Evolutionary conservation across 2,329 filamentous ascomycete species (phyloP).

Genomic region (Ophiostoma perfectum): DNA sequence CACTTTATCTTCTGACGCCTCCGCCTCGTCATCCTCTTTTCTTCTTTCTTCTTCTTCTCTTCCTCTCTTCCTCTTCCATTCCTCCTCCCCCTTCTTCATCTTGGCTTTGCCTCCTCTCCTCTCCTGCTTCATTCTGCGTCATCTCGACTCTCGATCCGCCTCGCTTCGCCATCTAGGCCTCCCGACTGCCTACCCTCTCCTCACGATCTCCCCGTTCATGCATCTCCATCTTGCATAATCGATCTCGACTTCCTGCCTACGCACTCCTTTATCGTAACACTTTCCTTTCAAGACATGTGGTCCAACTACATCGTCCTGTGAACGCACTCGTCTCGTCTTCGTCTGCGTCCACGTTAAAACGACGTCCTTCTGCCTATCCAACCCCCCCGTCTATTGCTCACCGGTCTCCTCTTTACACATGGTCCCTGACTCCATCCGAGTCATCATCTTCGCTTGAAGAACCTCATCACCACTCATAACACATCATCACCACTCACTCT

Average conservation of each 20-base stretch:
- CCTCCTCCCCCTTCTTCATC: background rate
- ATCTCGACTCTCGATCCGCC: slow-evolving; percentile 9
- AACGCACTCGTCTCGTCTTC: slow-evolving; percentile 23
- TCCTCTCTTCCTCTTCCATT: slow-evolving; percentile 1
- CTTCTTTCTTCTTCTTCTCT: slow-evolving; percentile 11
- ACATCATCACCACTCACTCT: background rate
- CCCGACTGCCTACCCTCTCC: background rate
- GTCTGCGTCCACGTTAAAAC: slow-evolving; percentile 24
- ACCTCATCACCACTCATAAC: slow-evolving; percentile 9
- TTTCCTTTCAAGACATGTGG: slow-evolving; percentile 21
- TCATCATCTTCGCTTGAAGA: slow-evolving; percentile 16
- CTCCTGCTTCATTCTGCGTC: background rate
- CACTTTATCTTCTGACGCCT: slow-evolving; percentile 16
- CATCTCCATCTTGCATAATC: slow-evolving; percentile 19
- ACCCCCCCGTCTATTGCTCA: slow-evolving; percentile 21
- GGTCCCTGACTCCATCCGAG: slow-evolving; percentile 13
- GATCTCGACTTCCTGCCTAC: background rate
- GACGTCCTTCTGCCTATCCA: slow-evolving; percentile 18
- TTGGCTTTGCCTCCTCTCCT: background rate
- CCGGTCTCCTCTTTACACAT: slow-evolving; percentile 22
- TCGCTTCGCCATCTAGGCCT: slow-evolving; percentile 9
- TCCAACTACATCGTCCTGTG: slow-evolving; percentile 21
- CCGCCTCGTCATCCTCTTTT: slow-evolving; percentile 18
- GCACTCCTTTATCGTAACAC: background rate
- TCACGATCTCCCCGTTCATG: slow-evolving; percentile 9